Evolutionary conservation across 1,284 basidiomycete genomes (phyloP), one percentile per base, ranked within the genome.

Genomic region (Cutaneotrichosporon sp.): DNA sequence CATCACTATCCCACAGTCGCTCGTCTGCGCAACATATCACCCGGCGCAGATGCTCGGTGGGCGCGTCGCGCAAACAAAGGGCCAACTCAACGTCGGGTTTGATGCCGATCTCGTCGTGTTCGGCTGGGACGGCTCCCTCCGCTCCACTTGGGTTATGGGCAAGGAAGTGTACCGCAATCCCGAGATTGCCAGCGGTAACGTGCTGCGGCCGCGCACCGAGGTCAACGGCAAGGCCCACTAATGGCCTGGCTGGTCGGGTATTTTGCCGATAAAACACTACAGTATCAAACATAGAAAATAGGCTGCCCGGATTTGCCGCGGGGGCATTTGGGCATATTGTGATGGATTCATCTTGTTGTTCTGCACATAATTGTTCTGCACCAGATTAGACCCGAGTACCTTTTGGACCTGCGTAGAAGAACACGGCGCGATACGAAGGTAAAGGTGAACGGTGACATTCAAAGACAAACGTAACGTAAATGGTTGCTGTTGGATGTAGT

Each of bases 81-180:
- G 92, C 26, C 89, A 88, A 22, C 82, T 95, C 36, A 85, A 88
- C 47, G 80, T 88, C 0, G 91, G 90, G 13, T 89, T 87, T 32
- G 90, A 94, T 74, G 92, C 91, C 6, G 92, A 95, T 80, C 82
- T 95, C 32, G 86, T 88, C 53, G 85, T 94, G 32, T 84, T 92
- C 61, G 86, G 89, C 74, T 83, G 84, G 68, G 72, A 78, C 58
- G 92, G 92, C 3, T 81, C 84, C 60, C 87, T 91, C 11, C 81
- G 87, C 53, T 86, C 85, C 65, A 92, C 90, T 4, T 95, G 92
- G 91, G 87, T 94, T 16, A 85, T 83, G 70, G 92, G 91, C 1
- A 86, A 84, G 75, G 82, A 88, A 72, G 88, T 88, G 18, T 92
- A 89, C 62, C 66, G 66, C 64, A 56, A 53, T 34, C 47, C 61